Conservation (phyloP, 2,329 filamentous ascomycete genomes). For the Monilinia fructigena region DNA sequence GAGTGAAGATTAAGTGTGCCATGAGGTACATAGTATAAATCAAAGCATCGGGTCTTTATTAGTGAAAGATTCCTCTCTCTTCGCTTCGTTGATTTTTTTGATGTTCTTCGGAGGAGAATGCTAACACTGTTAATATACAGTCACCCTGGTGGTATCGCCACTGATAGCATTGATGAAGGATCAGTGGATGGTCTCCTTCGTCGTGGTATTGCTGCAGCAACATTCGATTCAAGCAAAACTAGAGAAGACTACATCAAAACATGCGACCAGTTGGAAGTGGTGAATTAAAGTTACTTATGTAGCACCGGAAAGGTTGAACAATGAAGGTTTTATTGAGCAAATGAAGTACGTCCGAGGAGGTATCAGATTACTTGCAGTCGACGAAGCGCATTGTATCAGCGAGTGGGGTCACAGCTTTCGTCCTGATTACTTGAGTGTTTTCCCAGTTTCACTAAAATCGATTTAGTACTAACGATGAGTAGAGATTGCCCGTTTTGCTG, state of each 20-base stretch:
- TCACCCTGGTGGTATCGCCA: constrained; percentile 57
- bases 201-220: constrained; percentile 52
- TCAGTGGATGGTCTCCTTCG: constrained; percentile 55
- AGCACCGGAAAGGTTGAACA: constrained; percentile 59
- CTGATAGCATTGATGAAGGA: constrained; percentile 61
- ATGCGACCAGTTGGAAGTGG: constrained; percentile 49
- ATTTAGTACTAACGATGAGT: constrained; percentile 20
- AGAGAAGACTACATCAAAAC: constrained; percentile 44
- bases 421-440: constrained; percentile 50
- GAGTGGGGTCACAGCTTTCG: constrained; percentile 54
- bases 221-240: constrained; percentile 55
- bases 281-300: constrained; percentile 56
- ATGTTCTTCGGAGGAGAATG: not conserved
- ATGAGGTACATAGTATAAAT: not conserved
- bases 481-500: constrained; percentile 53
- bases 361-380: constrained; percentile 55
- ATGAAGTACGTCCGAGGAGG: constrained; percentile 56
- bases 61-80: not conserved
- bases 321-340: constrained; percentile 57
- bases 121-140: not conserved
- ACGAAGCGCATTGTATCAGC: constrained; percentile 60
- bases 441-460: not conserved
- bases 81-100: not conserved
- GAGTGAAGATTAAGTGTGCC: not conserved
- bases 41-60: not conserved